These are phyloP conservation scores for Termitomyces sp. DNA, from an alignment of 768 basidiomycete genomes.

Conservation along the genomic window DNA sequence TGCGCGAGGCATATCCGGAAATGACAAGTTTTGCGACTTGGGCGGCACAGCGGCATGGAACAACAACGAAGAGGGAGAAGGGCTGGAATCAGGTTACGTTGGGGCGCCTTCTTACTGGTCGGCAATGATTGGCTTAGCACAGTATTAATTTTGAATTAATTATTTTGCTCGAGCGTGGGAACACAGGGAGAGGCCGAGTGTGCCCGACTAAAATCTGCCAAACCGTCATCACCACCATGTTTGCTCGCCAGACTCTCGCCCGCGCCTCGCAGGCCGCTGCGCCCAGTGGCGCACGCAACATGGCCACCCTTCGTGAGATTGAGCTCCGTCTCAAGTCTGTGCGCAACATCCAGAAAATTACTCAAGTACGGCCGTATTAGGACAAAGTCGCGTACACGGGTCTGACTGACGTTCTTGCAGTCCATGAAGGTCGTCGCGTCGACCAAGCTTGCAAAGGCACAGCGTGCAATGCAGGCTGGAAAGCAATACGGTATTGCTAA, in stretches of 20 bases:
- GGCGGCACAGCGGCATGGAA: constrained; percentile 14
- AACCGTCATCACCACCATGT: constrained; percentile 25
- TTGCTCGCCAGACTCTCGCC: constrained; percentile 41
- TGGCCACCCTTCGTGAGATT: constrained; percentile 98
- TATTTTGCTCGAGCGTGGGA: background rate
- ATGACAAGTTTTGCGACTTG: constrained; percentile 24
- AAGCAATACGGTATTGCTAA: constrained; percentile 93
- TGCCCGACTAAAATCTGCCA: constrained; percentile 27
- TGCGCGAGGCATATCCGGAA: constrained; percentile 18
- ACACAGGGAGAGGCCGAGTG: constrained; percentile 23
- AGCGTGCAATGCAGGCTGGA: constrained; percentile 86
- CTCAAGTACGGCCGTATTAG: constrained; percentile 63
- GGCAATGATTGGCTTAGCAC: constrained; percentile 5
- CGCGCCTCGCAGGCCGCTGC: constrained; percentile 36
- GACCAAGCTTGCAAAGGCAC: constrained; percentile 92
- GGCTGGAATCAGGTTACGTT: constrained; percentile 24
- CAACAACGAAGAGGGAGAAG: background rate
- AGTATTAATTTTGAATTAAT: background rate
- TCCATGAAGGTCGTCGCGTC: constrained; percentile 99
- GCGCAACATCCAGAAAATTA: constrained; percentile 99
- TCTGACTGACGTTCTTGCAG: constrained; percentile 30
- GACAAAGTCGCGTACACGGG: background rate
- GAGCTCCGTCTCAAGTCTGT: constrained; percentile 96
- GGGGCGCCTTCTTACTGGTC: constrained; percentile 17
- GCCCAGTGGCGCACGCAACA: constrained; percentile 64